These are phyloP conservation scores for Plasmodium ovale DNA, from an alignment of 169 alveolate genomes.

Conservation along the genomic window DNA sequence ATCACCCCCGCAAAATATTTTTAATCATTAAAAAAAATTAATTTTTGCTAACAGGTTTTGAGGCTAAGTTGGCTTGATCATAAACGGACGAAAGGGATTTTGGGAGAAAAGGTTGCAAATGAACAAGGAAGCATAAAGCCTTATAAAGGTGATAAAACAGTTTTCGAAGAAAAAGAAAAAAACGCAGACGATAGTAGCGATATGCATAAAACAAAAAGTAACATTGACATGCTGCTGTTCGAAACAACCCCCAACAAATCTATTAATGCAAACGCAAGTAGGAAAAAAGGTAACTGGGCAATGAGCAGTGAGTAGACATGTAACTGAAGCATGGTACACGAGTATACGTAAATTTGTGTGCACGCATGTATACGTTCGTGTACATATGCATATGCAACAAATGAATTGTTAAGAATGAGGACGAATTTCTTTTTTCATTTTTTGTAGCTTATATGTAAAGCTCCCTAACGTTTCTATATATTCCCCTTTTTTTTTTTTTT, in stretches of 20 bases:
- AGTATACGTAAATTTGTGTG: background rate
- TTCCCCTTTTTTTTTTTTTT: background rate
- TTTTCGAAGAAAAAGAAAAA: constrained; percentile 11
- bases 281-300: constrained; percentile 21
- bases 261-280: constrained; percentile 1
- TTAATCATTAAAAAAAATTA: background rate
- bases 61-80: constrained; percentile 61
- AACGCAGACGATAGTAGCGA: background rate
- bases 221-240: constrained; percentile 58
- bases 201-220: constrained; percentile 26
- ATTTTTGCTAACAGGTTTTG: constrained; percentile 30
- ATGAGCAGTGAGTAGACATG: background rate
- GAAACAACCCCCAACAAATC: constrained; percentile 56
- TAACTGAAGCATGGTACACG: background rate
- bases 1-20: background rate
- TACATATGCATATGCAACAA: background rate
- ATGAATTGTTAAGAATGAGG: background rate
- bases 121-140: background rate
- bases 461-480: background rate
- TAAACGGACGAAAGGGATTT: background rate
- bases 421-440: too few relatives aligned
- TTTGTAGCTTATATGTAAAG: too few relatives aligned
- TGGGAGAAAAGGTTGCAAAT: background rate
- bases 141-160: constrained; percentile 23
- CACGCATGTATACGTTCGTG: background rate